Evolutionary conservation across 768 basidiomycete species (phyloP).

Genomic region (Butyriboletus loyo): DNA sequence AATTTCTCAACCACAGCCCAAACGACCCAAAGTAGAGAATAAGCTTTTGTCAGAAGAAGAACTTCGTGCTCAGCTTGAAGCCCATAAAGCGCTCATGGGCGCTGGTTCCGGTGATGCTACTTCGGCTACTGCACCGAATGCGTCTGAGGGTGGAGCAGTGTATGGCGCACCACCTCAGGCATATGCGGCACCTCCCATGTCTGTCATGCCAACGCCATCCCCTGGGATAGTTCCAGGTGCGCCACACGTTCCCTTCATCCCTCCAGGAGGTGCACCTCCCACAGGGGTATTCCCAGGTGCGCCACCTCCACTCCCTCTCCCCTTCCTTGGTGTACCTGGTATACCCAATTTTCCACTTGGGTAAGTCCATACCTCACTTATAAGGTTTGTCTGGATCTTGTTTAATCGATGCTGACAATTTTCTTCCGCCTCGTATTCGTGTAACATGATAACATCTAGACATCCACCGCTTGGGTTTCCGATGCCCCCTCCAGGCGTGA

Average conservation of each 20-base stretch:
- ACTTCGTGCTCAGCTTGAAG: conserved; percentile 77
- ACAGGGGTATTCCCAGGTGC: conserved; percentile 38
- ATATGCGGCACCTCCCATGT: conserved; percentile 48
- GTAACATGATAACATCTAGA: conserved; percentile 27
- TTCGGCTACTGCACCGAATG: conserved; percentile 34
- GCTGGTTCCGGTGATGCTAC: conserved; percentile 37
- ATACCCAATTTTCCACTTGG: conserved; percentile 56
- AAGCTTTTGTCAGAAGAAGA: conserved; percentile 78
- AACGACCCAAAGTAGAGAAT: conserved; percentile 80
- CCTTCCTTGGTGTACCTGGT: conserved; percentile 44
- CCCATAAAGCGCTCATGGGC: conserved; percentile 93
- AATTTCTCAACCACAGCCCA: conserved; percentile 76
- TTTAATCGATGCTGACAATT: conserved; percentile 20
- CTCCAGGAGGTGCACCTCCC: conserved; percentile 35
- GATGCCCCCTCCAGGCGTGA: conserved; percentile 43
- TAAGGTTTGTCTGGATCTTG: conserved; percentile 14
- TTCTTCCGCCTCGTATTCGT: conserved; percentile 2
- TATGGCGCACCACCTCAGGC: conserved; percentile 75
- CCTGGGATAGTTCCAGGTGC: conserved; percentile 43
- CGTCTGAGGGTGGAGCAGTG: conserved; percentile 47
- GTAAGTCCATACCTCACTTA: conserved; percentile 35
- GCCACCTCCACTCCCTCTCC: conserved; percentile 37
- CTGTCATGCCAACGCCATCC: conserved; percentile 31
- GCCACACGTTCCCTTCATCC: conserved; percentile 40
- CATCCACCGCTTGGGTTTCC: conserved; percentile 56